A percentile compares a stretch with the other conserved stretches of the same genome.
Conservation (phyloP, 2,329 filamentous ascomycete genomes). For the Harringtonia aguacate region DNA sequence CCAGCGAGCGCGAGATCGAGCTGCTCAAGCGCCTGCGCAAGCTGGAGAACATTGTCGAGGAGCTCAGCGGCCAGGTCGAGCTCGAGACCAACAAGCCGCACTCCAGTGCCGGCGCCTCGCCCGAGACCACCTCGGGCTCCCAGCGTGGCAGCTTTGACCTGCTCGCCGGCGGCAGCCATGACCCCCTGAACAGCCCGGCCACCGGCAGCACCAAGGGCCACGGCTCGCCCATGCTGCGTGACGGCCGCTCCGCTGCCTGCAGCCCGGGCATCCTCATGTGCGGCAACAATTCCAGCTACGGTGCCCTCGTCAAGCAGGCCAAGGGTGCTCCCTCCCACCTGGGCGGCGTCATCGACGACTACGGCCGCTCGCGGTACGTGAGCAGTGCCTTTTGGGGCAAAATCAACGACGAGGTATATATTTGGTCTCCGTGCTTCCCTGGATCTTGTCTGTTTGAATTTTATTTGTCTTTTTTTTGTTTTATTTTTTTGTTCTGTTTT, state of each 20-base stretch:
- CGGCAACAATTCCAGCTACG: conserved; percentile 9
- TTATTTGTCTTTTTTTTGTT: background rate
- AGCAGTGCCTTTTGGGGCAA: conserved; percentile 70
- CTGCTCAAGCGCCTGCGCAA: conserved; percentile 61
- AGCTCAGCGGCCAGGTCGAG: conserved; percentile 54
- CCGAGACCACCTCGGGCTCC: conserved; percentile 18
- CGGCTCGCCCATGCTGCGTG: conserved; percentile 5
- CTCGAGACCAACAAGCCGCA: conserved; percentile 32
- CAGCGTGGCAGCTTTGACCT: background rate
- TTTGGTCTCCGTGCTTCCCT: background rate
- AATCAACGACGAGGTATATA: conserved; percentile 61
- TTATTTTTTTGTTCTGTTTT: too few species aligned
- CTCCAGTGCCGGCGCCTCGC: conserved; percentile 24
- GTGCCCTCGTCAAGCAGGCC: conserved; percentile 9
- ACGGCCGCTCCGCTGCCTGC: background rate
- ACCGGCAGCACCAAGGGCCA: conserved; percentile 4
- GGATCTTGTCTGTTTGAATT: background rate
- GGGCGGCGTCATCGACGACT: conserved; percentile 60
- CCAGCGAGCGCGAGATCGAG: conserved; percentile 54
- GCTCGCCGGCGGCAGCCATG: background rate
- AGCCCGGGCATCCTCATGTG: conserved; percentile 11
- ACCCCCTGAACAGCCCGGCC: background rate
- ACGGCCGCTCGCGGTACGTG: conserved; percentile 59
- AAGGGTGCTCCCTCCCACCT: conserved; percentile 42
- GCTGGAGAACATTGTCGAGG: conserved; percentile 66